phyloP scores from a whole-genome alignment of 768 basidiomycete species.

The Lyophyllum semitale region DNA sequence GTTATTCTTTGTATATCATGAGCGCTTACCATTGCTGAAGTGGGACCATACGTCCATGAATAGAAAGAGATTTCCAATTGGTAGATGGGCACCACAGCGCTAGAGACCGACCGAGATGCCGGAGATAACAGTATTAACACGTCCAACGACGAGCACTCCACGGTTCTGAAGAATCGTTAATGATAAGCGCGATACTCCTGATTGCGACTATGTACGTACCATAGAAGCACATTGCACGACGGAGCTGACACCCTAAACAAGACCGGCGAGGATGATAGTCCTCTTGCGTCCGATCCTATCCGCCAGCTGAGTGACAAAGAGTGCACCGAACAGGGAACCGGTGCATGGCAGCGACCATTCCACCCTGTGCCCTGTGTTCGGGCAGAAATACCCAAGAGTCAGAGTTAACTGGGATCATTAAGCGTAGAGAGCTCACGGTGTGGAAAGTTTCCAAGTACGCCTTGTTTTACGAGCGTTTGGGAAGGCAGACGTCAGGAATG shows the following conservation, averaged over 20 bases:
- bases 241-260: slow-evolving; percentile 73
- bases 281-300: slow-evolving; percentile 70
- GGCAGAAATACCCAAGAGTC: slow-evolving; percentile 31
- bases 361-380: slow-evolving; percentile 59
- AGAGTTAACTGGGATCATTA: neutral
- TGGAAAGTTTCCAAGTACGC: slow-evolving; percentile 38
- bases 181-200: neutral
- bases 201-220: slow-evolving; percentile 23
- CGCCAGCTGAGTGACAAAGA: slow-evolving; percentile 62
- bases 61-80: slow-evolving; percentile 71
- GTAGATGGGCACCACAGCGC: slow-evolving; percentile 71
- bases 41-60: slow-evolving; percentile 75
- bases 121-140: slow-evolving; percentile 67
- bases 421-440: slow-evolving; percentile 25
- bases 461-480: slow-evolving; percentile 30
- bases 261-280: slow-evolving; percentile 64
- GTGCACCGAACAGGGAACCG: slow-evolving; percentile 67
- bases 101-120: slow-evolving; percentile 72
- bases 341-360: slow-evolving; percentile 82
- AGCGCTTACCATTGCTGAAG: slow-evolving; percentile 65
- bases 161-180: slow-evolving; percentile 45
- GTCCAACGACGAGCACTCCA: slow-evolving; percentile 72
- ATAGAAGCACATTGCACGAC: slow-evolving; percentile 68
- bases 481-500: neutral
- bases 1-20: neutral